These are phyloP conservation scores for Volvox africanus DNA, from an alignment of 139 green algal genomes.

Conservation along the genomic window DNA sequence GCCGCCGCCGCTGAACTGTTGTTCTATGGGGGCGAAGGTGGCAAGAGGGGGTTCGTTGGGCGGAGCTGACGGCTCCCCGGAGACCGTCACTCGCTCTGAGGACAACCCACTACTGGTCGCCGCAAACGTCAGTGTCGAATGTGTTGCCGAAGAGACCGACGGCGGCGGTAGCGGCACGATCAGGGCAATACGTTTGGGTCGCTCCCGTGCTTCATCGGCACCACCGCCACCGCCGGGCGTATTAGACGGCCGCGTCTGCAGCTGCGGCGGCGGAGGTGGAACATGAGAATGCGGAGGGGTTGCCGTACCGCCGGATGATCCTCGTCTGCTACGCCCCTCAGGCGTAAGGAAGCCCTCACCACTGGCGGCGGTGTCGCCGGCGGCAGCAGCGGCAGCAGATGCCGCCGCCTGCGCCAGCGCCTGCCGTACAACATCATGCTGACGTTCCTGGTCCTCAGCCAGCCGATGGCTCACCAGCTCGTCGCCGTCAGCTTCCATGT, in stretches of 20 bases:
- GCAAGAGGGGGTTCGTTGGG: neutral
- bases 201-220: neutral
- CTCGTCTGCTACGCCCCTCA: neutral
- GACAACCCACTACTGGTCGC: neutral
- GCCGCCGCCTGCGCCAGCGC: neutral
- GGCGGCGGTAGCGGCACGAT: constrained; percentile 12
- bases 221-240: neutral
- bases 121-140: neutral
- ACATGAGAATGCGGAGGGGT: neutral
- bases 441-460: neutral
- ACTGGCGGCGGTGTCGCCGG: neutral
- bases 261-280: neutral
- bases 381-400: neutral
- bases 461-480: neutral
- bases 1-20: neutral
- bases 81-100: neutral
- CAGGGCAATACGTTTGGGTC: neutral
- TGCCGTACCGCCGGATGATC: neutral
- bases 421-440: constrained; percentile 2
- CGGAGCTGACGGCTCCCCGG: neutral
- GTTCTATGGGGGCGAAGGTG: neutral
- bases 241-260: neutral
- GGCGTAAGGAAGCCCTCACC: neutral
- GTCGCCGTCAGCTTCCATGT: neutral
- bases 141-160: too few species aligned